phyloP scores from a whole-genome alignment of 1,284 basidiomycete genomes.

The Melampsora larici-populina region DNA sequence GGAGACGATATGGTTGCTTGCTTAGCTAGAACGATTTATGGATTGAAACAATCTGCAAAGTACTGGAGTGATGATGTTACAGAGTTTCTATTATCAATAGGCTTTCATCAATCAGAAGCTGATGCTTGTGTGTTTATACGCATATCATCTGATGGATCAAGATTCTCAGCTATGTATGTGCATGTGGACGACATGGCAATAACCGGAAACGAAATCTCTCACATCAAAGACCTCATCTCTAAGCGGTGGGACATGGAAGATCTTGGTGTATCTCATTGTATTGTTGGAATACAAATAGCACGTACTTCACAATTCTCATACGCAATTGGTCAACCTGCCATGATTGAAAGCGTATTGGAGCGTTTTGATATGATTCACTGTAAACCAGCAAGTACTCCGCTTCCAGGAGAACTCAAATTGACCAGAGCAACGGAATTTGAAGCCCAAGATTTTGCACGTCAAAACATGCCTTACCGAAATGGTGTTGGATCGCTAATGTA shows the following conservation, averaged over 20 bases:
- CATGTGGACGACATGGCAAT: neutral
- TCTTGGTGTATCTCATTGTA: neutral
- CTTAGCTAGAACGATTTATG: neutral
- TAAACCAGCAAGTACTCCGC: no score
- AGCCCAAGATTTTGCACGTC: neutral
- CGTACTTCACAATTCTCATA: neutral
- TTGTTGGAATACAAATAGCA: neutral
- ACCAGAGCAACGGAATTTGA: neutral
- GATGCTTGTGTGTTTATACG: neutral
- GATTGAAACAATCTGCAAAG: constrained; percentile 1
- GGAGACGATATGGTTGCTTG: neutral
- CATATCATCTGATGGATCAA: neutral
- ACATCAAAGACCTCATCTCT: neutral
- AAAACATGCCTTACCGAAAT: neutral
- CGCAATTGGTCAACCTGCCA: no score
- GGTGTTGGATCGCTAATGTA: no score
- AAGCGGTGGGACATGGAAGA: neutral
- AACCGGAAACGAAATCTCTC: neutral
- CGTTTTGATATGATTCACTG: neutral
- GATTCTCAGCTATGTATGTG: neutral
- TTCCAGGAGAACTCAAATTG: neutral
- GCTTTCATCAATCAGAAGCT: no score
- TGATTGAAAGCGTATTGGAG: no score
- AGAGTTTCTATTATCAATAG: no score
- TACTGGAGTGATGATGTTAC: no score